A percentile compares a stretch with the other conserved stretches of the same genome.
Conservation (phyloP, 257 asterid species). For the Striga asiatica region DNA sequence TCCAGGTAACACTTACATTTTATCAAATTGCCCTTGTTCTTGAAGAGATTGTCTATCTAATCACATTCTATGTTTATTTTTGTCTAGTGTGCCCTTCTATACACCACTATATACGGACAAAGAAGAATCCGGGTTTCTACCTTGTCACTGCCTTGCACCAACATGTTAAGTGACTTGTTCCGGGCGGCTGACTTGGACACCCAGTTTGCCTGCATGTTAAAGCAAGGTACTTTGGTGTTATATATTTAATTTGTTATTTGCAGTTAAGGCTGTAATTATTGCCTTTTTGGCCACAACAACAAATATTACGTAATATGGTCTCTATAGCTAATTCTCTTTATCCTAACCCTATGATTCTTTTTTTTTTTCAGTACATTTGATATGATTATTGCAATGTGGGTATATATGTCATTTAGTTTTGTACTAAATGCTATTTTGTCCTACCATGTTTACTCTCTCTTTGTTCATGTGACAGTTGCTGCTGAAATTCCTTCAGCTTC, state of each 20-base stretch:
- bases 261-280: not conserved
- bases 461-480: slow-evolving; percentile 46
- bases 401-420: too few relatives aligned
- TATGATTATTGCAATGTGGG: too few relatives aligned
- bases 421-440: not conserved
- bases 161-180: slow-evolving; percentile 65
- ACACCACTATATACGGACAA: slow-evolving; percentile 90
- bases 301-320: not conserved
- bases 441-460: slow-evolving; percentile 17
- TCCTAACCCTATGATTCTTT: slow-evolving; percentile 4
- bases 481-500: slow-evolving; percentile 70
- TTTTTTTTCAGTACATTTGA: not conserved
- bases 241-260: not conserved
- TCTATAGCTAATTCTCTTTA: not conserved
- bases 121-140: slow-evolving; percentile 92
- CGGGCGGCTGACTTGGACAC: slow-evolving; percentile 86
- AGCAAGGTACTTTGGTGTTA: slow-evolving; percentile 47
- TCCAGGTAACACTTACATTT: slow-evolving; percentile 49
- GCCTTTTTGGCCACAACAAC: not conserved
- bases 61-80: slow-evolving; percentile 13
- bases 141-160: slow-evolving; percentile 80
- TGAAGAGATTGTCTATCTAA: slow-evolving; percentile 15
- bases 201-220: slow-evolving; percentile 75
- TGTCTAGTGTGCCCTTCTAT: slow-evolving; percentile 86
- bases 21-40: not conserved